phyloP scores from a whole-genome alignment of 768 basidiomycete species.

The Pisolithus microcarpus region DNA sequence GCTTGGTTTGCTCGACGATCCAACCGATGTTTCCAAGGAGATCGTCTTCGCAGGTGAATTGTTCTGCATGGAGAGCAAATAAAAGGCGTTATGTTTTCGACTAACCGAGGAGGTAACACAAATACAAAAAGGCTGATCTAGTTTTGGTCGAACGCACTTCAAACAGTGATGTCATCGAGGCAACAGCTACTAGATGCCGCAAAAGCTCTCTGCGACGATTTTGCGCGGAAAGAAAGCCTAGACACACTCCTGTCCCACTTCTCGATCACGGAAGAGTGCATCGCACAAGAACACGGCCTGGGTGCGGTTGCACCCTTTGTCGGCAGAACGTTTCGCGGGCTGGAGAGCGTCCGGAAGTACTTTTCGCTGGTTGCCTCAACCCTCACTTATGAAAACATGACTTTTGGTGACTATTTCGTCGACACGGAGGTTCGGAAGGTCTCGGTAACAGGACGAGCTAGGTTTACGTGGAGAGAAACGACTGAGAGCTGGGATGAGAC shows the following conservation, averaged over 20 bases:
- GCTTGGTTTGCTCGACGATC: conserved; percentile 1
- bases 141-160: not conserved
- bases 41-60: conserved; percentile 1
- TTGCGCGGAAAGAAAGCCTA: conserved; percentile 38
- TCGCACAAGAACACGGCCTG: conserved; percentile 51
- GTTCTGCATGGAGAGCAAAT: conserved; percentile 1
- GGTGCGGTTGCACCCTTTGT: conserved; percentile 52
- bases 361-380: conserved; percentile 40
- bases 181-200: conserved; percentile 38
- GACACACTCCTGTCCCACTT: conserved; percentile 45
- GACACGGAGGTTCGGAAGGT: conserved; percentile 45
- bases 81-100: not conserved
- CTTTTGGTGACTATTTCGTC: conserved; percentile 49
- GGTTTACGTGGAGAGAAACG: conserved; percentile 51
- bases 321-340: conserved; percentile 42
- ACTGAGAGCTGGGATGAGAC: conserved; percentile 53
- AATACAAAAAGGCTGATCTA: not conserved
- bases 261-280: conserved; percentile 36
- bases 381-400: conserved; percentile 45
- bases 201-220: conserved; percentile 43
- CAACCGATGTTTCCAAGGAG: not conserved
- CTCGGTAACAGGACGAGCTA: conserved; percentile 46
- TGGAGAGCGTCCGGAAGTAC: conserved; percentile 38
- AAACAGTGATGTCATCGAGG: conserved; percentile 22
- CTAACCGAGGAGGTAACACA: not conserved